Evolutionary conservation across 345 rosid species (phyloP).

Genomic region (Sonneratia caseolaris): DNA sequence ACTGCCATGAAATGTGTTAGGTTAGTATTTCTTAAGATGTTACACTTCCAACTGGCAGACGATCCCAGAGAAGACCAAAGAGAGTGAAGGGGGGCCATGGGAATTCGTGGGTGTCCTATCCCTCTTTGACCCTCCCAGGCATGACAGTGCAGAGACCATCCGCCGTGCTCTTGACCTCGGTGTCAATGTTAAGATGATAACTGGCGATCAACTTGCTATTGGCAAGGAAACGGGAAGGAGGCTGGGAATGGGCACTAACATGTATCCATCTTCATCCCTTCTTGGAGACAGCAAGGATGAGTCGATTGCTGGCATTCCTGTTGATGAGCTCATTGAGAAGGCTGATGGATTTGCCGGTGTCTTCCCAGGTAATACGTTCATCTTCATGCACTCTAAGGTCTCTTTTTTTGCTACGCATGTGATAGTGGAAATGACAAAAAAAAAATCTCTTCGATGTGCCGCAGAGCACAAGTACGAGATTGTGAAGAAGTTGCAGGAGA

Average conservation of each 20-base stretch:
- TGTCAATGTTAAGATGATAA: constrained; percentile 4
- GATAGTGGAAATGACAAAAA: not conserved
- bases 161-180: constrained; percentile 67
- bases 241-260: constrained; percentile 97
- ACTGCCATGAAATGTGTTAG: too few relatives aligned
- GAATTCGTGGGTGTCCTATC: constrained; percentile 72
- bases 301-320: constrained; percentile 64
- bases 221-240: constrained; percentile 90
- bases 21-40: too few relatives aligned
- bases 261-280: constrained; percentile 87
- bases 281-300: constrained; percentile 81
- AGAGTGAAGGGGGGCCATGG: constrained; percentile 77
- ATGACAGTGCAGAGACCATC: constrained; percentile 94
- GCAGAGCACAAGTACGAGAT: constrained; percentile 89
- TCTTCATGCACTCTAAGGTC: not conserved
- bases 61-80: constrained; percentile 72
- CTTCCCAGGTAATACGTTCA: not conserved
- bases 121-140: constrained; percentile 94
- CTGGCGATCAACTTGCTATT: constrained; percentile 94
- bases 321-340: constrained; percentile 73
- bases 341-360: constrained; percentile 5
- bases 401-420: not conserved
- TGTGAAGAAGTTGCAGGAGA: constrained; percentile 72
- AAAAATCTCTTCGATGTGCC: not conserved
- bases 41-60: constrained; percentile 32